A percentile compares a stretch with the other conserved stretches of the same genome.
phyloP scores from a whole-genome alignment of 306 rosid genomes.

The Rosa multiflora region DNA sequence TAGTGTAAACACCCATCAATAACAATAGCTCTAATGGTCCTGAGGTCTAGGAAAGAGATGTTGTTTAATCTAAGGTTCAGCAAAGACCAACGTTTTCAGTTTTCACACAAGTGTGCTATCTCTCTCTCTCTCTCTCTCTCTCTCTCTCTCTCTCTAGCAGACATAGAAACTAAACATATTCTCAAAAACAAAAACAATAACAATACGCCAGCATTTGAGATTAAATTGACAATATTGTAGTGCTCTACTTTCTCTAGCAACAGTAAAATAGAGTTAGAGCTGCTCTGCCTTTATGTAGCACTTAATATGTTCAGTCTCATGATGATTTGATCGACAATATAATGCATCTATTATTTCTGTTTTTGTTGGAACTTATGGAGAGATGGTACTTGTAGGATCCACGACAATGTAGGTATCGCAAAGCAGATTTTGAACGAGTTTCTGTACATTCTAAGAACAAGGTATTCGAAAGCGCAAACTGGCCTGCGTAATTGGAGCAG shows the following conservation, averaged over 20 bases:
- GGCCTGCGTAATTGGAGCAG: constrained; percentile 66
- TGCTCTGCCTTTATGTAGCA: background rate
- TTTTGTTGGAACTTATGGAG: background rate
- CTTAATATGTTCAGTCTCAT: background rate
- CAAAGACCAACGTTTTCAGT: no score
- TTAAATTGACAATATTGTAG: background rate
- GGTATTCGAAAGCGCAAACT: background rate
- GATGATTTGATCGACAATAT: background rate
- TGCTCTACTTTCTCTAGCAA: background rate
- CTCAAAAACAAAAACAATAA: background rate
- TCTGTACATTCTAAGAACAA: background rate
- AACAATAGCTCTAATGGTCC: no score
- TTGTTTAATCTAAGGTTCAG: no score
- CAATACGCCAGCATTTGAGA: background rate
- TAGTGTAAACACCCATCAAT: no score
- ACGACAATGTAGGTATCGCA: constrained; percentile 2
- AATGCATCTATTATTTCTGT: background rate
- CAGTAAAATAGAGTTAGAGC: background rate
- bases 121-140: no score
- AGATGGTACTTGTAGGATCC: constrained; percentile 9
- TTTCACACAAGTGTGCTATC: no score
- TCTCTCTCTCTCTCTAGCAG: background rate
- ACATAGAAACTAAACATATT: background rate
- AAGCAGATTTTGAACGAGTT: background rate
- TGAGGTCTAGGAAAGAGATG: no score